Evolutionary conservation across 768 basidiomycete genomes (phyloP).

Genomic region (Neoboletus brunneissimus): DNA sequence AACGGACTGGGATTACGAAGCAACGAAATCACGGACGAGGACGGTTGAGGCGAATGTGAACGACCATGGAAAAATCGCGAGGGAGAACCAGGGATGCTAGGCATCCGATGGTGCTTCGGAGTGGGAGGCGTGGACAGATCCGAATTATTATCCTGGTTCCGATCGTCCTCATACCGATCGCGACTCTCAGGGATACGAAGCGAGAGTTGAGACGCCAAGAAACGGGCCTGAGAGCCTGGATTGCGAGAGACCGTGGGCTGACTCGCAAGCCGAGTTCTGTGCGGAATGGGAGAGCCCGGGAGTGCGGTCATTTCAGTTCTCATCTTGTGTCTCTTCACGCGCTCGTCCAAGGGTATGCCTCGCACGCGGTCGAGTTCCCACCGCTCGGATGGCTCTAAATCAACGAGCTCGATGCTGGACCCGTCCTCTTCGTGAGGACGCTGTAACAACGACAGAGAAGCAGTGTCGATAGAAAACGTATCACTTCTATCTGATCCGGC

Average conservation of each 20-base stretch:
- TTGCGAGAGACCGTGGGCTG: constrained; percentile 27
- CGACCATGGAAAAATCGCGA: constrained; percentile 31
- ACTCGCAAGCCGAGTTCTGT: constrained; percentile 31
- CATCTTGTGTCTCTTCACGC: constrained; percentile 35
- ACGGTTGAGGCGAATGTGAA: constrained; percentile 34
- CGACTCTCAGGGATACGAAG: constrained; percentile 33
- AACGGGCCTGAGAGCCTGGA: constrained; percentile 30
- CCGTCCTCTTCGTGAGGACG: constrained; percentile 43
- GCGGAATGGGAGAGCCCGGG: constrained; percentile 17
- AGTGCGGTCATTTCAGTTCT: constrained; percentile 32
- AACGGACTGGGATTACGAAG: constrained; percentile 35
- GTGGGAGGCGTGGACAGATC: constrained; percentile 33
- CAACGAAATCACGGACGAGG: constrained; percentile 34
- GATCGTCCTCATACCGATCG: constrained; percentile 33
- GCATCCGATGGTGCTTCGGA: constrained; percentile 32
- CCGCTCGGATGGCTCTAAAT: constrained; percentile 40
- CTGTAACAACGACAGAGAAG: constrained; percentile 16
- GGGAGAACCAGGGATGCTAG: constrained; percentile 30
- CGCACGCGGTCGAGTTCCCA: constrained; percentile 46
- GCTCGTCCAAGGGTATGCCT: constrained; percentile 42
- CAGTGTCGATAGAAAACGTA: constrained; percentile 19
- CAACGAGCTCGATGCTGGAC: constrained; percentile 53
- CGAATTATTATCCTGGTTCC: constrained; percentile 28
- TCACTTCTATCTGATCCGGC: constrained; percentile 25
- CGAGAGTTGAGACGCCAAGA: constrained; percentile 33